Conservation (phyloP, 768 basidiomycete species). For the Trametes elegans region DNA sequence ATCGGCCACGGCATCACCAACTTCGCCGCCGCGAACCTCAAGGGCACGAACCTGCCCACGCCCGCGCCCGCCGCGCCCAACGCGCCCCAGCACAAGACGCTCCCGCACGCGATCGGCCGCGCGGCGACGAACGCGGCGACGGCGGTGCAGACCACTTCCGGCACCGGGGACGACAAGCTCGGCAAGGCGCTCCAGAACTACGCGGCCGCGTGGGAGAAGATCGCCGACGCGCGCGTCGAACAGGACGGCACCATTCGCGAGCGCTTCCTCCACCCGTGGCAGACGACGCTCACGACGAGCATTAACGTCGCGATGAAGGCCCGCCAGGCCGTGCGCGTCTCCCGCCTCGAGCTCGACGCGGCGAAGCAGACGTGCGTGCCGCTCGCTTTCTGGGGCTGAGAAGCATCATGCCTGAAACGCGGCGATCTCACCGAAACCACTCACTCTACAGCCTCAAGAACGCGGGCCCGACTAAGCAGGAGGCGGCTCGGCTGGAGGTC, state of each 20-base stretch:
- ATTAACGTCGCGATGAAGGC: constrained; percentile 93
- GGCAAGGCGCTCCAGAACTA: constrained; percentile 78
- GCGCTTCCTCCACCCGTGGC: constrained; percentile 81
- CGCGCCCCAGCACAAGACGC: constrained; percentile 83
- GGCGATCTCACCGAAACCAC: too few species aligned
- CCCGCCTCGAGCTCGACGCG: constrained; percentile 85
- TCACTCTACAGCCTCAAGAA: constrained; percentile 73
- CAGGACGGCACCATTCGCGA: constrained; percentile 73
- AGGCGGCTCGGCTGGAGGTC: constrained; percentile 88
- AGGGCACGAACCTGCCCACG: constrained; percentile 82
- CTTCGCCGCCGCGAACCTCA: constrained; percentile 85
- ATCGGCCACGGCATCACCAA: constrained; percentile 75
- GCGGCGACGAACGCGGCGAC: constrained; percentile 64
- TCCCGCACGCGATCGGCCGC: constrained; percentile 90
- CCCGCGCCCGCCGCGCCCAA: constrained; percentile 54
- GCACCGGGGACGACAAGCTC: constrained; percentile 60
- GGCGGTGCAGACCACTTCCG: constrained; percentile 42
- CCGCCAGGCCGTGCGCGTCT: constrained; percentile 73
- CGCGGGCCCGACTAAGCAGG: constrained; percentile 72
- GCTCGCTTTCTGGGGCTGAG: not conserved
- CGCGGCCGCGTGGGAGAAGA: constrained; percentile 81
- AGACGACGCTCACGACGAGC: constrained; percentile 78
- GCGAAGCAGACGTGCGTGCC: constrained; percentile 80
- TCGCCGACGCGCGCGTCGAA: constrained; percentile 70
- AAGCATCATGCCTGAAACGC: too few species aligned